Percentiles rank a stretch among this genome's conserved stretches.
Conservation (phyloP, 1,139 yeast species). For the Pneumocystis oryctolagi region DNA sequence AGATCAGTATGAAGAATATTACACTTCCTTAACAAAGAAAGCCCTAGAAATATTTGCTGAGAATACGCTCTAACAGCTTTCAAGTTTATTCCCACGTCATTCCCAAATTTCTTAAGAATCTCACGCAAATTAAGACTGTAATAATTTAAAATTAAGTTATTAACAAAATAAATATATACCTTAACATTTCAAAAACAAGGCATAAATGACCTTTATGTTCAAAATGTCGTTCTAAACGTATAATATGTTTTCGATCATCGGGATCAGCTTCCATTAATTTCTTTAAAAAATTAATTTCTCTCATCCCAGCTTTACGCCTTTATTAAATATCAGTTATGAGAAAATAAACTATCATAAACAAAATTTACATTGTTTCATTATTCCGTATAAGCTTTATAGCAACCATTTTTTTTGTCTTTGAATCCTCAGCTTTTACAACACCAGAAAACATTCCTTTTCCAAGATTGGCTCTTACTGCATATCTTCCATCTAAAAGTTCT, state of each 20-base stretch:
- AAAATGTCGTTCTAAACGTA: constrained; percentile 59
- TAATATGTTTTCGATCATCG: constrained; percentile 48
- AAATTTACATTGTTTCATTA: constrained; percentile 23
- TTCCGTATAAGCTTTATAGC: constrained; percentile 64
- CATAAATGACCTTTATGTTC: constrained; percentile 80
- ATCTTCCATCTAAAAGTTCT: constrained; percentile 45
- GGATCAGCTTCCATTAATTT: constrained; percentile 56
- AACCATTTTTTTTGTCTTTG: constrained; percentile 32
- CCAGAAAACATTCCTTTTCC: constrained; percentile 58
- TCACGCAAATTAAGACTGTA: constrained; percentile 59
- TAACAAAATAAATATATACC: background rate
- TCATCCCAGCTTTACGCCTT: constrained; percentile 47
- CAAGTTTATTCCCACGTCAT: constrained; percentile 48
- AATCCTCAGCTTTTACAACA: constrained; percentile 23
- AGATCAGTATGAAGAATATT: constrained; percentile 75
- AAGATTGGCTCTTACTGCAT: constrained; percentile 75
- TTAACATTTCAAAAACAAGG: constrained; percentile 66
- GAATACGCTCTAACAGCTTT: constrained; percentile 70
- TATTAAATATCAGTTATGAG: background rate
- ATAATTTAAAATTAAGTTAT: background rate
- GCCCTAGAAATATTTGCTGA: constrained; percentile 62
- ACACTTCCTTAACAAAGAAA: constrained; percentile 59
- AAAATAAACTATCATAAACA: background rate
- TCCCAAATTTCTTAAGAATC: constrained; percentile 61
- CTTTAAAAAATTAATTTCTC: constrained; percentile 59